Base-by-base conservation (phyloP, 495 filamentous ascomycete species). In the Thermothielavioides terrestris region DNA sequence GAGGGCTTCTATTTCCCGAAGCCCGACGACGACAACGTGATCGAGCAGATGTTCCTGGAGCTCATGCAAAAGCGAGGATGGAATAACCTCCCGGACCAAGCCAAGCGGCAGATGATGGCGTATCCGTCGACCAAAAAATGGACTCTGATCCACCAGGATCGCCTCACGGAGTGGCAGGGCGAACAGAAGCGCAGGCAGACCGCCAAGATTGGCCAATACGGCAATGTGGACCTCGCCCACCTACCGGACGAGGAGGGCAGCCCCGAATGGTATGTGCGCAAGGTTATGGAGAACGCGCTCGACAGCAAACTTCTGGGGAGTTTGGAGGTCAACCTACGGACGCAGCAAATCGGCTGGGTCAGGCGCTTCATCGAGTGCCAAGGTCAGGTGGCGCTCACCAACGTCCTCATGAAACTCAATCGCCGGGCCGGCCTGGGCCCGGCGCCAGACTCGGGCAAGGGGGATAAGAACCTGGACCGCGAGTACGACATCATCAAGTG, bases 401-500 rank as follows among this genome's bases (percentile, higher is more conserved):
- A 94, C 64, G 84, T 95, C 10, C 79, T 99, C 20, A 69, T 80
- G 41, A 94, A 95, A 65, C 90, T 97, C 67, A 97, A 95, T 64
- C 81, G 89, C 49, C 79, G 81, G 63, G 89, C 88, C 58, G 82
- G 78, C 14, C 75, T 84, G 53, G 89, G 89, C 6, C 84, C 83
- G 15, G 80, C 81, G 25, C 79, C 83, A 6, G 76, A 81, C 10
- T 77, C 82, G 18, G 70, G 69, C 14, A 83, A 79, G n/a, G 79
- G 73, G 52, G 88, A 95, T 54, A 90, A 88, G 64, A 88, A 95
- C 59, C 71, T 94, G 41, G 92, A 98, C 57, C 82, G 85, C 45
- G 92, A 98, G 70, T 96, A 97, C 67, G 92, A 97, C 60, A 95
- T 98, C 57, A 80, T 94, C 52, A 98, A 98, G 69, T 97, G 94